A percentile compares a stretch with the other conserved stretches of the same genome.
Evolutionary conservation across 2,329 filamentous ascomycete species (phyloP).

Genomic region (Erysiphe pulchra): DNA sequence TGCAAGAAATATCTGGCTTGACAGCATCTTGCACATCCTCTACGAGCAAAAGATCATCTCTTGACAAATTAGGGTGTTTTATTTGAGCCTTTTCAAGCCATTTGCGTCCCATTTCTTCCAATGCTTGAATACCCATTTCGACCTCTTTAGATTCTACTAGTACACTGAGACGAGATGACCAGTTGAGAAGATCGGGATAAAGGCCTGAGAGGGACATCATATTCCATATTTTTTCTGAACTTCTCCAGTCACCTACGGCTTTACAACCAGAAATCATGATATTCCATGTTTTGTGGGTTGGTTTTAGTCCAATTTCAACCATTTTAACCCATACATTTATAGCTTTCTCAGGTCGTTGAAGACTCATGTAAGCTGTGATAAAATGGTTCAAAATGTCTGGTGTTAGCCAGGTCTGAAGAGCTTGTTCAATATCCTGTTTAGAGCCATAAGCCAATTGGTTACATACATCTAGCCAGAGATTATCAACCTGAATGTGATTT

Average conservation of each 20-base stretch:
- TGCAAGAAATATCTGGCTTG: constrained; percentile 32
- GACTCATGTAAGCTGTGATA: constrained; percentile 19
- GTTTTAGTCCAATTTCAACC: constrained; percentile 25
- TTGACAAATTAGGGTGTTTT: constrained; percentile 5
- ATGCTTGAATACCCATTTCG: constrained; percentile 30
- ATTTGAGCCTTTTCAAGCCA: constrained; percentile 21
- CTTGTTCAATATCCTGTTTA: constrained; percentile 1
- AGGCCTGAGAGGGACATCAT: constrained; percentile 30
- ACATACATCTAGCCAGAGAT: constrained; percentile 7
- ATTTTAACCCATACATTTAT: constrained; percentile 32
- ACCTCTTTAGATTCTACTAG: constrained; percentile 30
- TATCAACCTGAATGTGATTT: constrained; percentile 7
- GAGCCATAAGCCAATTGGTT: background rate
- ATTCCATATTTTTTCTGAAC: constrained; percentile 40
- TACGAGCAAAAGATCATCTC: constrained; percentile 8
- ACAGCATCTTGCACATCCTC: constrained; percentile 17
- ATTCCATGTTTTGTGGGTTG: constrained; percentile 42
- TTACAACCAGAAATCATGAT: constrained; percentile 48
- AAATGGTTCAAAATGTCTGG: constrained; percentile 18
- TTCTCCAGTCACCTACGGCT: constrained; percentile 28
- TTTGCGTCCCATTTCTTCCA: constrained; percentile 36
- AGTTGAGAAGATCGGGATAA: constrained; percentile 36
- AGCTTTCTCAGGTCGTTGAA: constrained; percentile 18
- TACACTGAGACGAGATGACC: constrained; percentile 44
- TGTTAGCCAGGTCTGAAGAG: constrained; percentile 2